Percentiles rank a stretch among this genome's conserved stretches.
Conservation (phyloP, 192 early-diverging fungal species). For the Backusella westeae region DNA sequence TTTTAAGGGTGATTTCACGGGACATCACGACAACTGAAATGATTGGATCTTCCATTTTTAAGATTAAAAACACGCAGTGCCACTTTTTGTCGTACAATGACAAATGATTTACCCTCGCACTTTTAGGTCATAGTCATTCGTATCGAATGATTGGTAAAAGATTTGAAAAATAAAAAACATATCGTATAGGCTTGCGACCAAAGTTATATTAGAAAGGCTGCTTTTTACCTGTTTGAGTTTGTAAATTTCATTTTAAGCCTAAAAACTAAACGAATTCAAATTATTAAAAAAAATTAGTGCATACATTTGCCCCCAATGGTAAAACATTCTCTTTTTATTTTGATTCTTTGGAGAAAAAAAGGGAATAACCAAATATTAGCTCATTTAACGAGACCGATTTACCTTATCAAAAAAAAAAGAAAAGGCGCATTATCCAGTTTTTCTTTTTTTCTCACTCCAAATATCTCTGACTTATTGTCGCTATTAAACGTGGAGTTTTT, state of each 20-base stretch:
- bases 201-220: not conserved
- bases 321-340: not conserved
- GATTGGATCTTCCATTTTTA: conserved; percentile 2
- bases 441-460: not conserved
- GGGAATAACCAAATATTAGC: too few relatives aligned
- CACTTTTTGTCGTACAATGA: not conserved
- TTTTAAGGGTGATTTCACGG: not conserved
- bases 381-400: not conserved
- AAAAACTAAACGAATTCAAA: not conserved
- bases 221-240: not conserved
- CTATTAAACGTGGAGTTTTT: not conserved
- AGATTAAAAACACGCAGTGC: not conserved
- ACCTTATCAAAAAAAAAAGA: not conserved
- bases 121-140: not conserved
- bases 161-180: too few relatives aligned
- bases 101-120: not conserved
- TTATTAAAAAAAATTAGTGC: not conserved
- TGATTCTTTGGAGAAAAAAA: not conserved
- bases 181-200: too few relatives aligned
- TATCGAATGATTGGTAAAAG: not conserved
- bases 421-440: not conserved
- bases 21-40: not conserved
- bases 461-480: not conserved
- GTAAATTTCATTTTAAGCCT: not conserved
- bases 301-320: not conserved